Base-by-base conservation (phyloP, 2,329 filamentous ascomycete genomes). In the Scytalidium sp. region DNA sequence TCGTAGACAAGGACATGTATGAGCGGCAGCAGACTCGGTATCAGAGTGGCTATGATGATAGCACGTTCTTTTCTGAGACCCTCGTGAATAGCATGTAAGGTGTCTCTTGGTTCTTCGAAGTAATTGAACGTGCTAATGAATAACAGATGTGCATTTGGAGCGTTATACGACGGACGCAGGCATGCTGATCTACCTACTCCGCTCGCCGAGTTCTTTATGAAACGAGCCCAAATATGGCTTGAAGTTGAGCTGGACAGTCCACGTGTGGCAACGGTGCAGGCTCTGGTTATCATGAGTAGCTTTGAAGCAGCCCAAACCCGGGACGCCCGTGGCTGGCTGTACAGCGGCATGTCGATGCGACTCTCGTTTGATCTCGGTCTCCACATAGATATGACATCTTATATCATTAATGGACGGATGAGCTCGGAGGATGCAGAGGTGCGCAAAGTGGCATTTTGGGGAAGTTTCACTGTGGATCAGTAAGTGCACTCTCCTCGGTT, bases 191-290 rank as follows among this genome's bases (percentile, higher is more conserved):
- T 67, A 50, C 66, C 69, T 2, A 63, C 61, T 17, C 56, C 68
- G 6, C 60, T 66, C 6, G 54, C 63, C 1, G 67, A 72, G 19
- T 70, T 70, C 62, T 70, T 71, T 44, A 68, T 70, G 6, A 67
- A 72, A 40, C 61, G 72, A 17, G 68, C 70, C 1, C 75, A 74
- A 49, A 65, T 67, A 5, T 62, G 73, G 4, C 56, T 76, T 4
- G 73, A 75, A 36, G 67, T 74, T 3, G 73, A 76, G 50, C 56
- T 76, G 7, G 73, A 75, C 49, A 68, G 64, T 19, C 74, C 74
- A 1, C 70, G 67, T 40, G 65, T 76, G 15, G 70, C 73, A 3
- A 76, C 73, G 3, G 68, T 73, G 6, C 74, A 76, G 46, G 70
- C 73, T 2, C 60, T 76, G 39, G 66, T 72, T 3, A 62, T 76